A percentile compares a stretch with the other conserved stretches of the same genome.
These are phyloP conservation scores for Candida ascalaphidarum DNA, from an alignment of 805 yeast genomes.

Conservation along the genomic window DNA sequence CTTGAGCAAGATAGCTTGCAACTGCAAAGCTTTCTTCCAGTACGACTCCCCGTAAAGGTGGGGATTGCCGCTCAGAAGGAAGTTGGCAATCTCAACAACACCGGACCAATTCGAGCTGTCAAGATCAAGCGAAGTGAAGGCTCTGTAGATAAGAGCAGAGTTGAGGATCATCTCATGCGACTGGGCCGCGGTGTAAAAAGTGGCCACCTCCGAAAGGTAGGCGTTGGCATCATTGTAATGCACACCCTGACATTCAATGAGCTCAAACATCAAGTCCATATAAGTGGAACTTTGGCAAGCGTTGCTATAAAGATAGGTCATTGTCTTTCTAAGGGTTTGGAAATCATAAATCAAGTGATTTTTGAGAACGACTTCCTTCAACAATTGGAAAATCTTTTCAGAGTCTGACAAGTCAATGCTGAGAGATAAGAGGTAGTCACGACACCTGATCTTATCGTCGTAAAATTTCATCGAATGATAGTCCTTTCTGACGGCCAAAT, in stretches of 20 bases:
- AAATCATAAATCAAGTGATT: conserved; percentile 21
- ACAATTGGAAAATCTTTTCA: conserved; percentile 22
- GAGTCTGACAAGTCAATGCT: conserved; percentile 26
- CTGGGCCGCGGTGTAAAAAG: conserved; percentile 12
- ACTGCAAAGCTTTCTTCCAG: conserved; percentile 18
- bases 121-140: conserved; percentile 17
- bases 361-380: conserved; percentile 25
- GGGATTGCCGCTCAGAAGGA: conserved; percentile 8
- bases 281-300: too few species aligned
- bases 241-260: conserved; percentile 25
- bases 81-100: conserved; percentile 13
- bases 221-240: conserved; percentile 12
- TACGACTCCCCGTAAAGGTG: too few species aligned
- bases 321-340: conserved; percentile 18
- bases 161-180: conserved; percentile 17
- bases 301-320: conserved; percentile 20
- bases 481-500: conserved; percentile 28
- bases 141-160: conserved; percentile 18
- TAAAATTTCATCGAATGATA: conserved; percentile 11
- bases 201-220: conserved; percentile 18
- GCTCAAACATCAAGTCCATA: conserved; percentile 20
- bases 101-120: conserved; percentile 25
- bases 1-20: conserved; percentile 21
- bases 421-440: conserved; percentile 22
- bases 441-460: conserved; percentile 8